Base-by-base conservation (phyloP, 2,329 filamentous ascomycete genomes). In the Penicillium occitanis region DNA sequence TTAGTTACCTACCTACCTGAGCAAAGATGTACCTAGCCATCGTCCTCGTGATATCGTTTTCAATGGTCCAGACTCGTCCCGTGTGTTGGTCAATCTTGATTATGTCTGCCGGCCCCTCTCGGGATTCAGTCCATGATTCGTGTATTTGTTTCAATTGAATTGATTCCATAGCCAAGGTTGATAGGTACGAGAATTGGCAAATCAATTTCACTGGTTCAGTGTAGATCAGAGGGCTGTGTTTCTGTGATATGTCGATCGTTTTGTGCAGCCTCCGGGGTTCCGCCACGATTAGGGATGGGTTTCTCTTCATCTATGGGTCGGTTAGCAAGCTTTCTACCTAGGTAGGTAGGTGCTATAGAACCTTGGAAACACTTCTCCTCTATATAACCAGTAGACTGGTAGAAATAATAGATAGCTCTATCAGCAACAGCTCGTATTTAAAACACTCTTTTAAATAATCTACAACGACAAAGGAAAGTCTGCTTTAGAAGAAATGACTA, bases 401-500 rank as follows among this genome's bases (percentile, higher is more conserved):
- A 37, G 10, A 35, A 19, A 55, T n/a, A 55, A 3, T 8, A 53
- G 28, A 53, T 33, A 5, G 6, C 6, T 55, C 28, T 35, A 37
- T 40, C 33, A 37, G 7, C 50, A 37, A 57, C 11, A 37, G 11
- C 33, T 57, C 53, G 33, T 57, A 57, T 37, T 57, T 37, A 25
- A 57, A 57, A 22, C 53, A 37, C 50, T 57, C 28, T 35, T 57
- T 57, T 37, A 8, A 46, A 63, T 66, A 66, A 63, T 66, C 60
- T 66, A 66, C 65, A 66, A 51, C 33, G 57, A 66, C 65, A 66
- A 63, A 66, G 61, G 61, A 66, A 66, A 66, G 28, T 59, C 42
- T 65, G 63, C 48, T 65, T 48, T 53, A 65, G 35, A 44, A 58
- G 44, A 66, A 58, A 59, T 50, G 55, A 60, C 65, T 46, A 66